Conservation (phyloP, 2,329 filamentous ascomycete species). For the Rutstroemia sydowiana region DNA sequence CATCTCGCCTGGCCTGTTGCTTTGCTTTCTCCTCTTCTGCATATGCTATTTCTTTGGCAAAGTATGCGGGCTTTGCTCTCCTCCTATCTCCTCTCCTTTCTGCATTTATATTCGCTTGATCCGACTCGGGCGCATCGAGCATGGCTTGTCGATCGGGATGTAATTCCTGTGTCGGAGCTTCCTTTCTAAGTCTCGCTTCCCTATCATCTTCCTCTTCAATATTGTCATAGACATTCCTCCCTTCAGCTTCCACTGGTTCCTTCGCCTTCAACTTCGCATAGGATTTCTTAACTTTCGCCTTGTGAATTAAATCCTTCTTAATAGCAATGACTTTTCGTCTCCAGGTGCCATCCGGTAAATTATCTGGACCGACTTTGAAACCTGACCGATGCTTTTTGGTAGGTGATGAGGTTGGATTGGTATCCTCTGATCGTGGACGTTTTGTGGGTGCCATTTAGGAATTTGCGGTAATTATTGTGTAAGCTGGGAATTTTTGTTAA, state of each 20-base stretch:
- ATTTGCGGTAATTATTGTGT: neutral
- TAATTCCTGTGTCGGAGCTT: constrained; percentile 36
- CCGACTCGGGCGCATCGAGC: constrained; percentile 38
- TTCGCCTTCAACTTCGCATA: constrained; percentile 78
- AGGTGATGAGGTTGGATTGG: constrained; percentile 28
- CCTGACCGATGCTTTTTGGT: constrained; percentile 56
- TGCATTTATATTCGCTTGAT: neutral
- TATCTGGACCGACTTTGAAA: constrained; percentile 81
- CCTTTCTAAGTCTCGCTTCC: neutral
- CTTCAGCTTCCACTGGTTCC: constrained; percentile 13
- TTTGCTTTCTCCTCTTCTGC: constrained; percentile 25
- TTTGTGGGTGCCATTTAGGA: constrained; percentile 49
- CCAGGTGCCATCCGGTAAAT: constrained; percentile 85
- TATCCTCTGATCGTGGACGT: constrained; percentile 42
- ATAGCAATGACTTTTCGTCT: constrained; percentile 85
- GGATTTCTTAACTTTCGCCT: constrained; percentile 86
- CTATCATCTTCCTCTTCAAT: neutral
- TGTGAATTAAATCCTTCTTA: constrained; percentile 81
- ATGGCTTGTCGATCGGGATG: constrained; percentile 55
- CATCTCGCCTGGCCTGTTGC: constrained; percentile 40
- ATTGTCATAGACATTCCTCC: neutral
- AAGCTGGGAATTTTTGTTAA: too few relatives aligned
- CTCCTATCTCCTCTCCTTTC: neutral
- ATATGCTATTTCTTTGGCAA: too few relatives aligned
- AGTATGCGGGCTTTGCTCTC: constrained; percentile 3